Base-by-base conservation (phyloP, 2,329 filamentous ascomycete species). In the Erysiphe pulchra region DNA sequence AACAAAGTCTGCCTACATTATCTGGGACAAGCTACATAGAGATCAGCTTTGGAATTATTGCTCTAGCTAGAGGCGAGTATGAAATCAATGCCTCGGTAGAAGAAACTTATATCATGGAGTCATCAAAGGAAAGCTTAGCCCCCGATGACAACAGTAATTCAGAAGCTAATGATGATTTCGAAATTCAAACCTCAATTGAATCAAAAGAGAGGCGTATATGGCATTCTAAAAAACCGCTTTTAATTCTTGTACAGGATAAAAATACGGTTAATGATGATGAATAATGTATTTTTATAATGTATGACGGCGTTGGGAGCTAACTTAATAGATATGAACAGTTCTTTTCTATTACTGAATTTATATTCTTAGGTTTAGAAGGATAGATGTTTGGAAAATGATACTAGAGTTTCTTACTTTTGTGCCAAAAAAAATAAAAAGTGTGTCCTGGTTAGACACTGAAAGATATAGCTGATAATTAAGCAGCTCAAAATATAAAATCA, bases 41-140 rank as follows among this genome's bases (percentile, higher is more conserved):
- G 49, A 65, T 81, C 18, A 66, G 68, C 1, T 61, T 92, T 4
- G 80, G 80, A 4, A 68, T 86, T 39, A 81, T 81, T 38, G 71
- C 78, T 31, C 69, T 93, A 32, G 85, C 80, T 52, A 70, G 75
- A 40, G 86, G 86, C 14, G 75, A 82, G 51, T 93, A 87, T 58
- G 85, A 92, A 60, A 67, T 93, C 18, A 73, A 73, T 20, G 84
- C 77, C 5, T 78, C 73, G 12, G 74, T 93, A 0, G 86, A 94
- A 61, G 86, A 94, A 64, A 73, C 80, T 2, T 68, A 69, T 49
- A 56, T 81, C 5, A 39, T 28, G 4, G 31, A 42, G 6, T 16
- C 17, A 2, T 13, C 46, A 14, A 48, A 53, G n/a, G 40, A 47
- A 8, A 30, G 46, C 41, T 30, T 55, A 52, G 49, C 52, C 50